These are phyloP conservation scores for Penicillium subrubescens DNA, from an alignment of 495 filamentous ascomycete genomes.

Conservation along the genomic window DNA sequence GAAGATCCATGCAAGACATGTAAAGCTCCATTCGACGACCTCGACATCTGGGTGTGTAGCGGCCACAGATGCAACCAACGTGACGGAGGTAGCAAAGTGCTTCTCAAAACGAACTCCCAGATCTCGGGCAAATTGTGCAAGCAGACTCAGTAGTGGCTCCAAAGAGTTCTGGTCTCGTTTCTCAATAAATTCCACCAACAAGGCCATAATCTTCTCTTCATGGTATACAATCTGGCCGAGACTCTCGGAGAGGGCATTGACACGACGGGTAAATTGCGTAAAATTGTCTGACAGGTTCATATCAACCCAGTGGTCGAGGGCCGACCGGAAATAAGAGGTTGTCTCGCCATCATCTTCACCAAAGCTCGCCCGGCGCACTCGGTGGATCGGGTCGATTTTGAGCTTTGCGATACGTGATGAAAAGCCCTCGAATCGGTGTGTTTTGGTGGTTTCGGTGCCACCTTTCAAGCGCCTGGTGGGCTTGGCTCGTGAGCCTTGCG, in stretches of 20 bases:
- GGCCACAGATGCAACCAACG: constrained; percentile 65
- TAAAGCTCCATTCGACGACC: constrained; percentile 95
- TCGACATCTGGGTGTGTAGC: constrained; percentile 67
- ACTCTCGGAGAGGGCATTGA: constrained; percentile 78
- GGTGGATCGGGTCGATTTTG: constrained; percentile 88
- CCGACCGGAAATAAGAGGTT: constrained; percentile 78
- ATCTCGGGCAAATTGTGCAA: constrained; percentile 91
- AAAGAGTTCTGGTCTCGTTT: constrained; percentile 71
- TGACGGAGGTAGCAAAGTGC: constrained; percentile 73
- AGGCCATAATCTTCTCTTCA: constrained; percentile 77
- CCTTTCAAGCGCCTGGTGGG: constrained; percentile 61
- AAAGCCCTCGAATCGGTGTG: constrained; percentile 90
- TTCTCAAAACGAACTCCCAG: constrained; percentile 85
- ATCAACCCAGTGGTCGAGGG: constrained; percentile 85
- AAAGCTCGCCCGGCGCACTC: constrained; percentile 78
- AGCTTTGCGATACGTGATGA: constrained; percentile 90
- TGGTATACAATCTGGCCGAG: constrained; percentile 89
- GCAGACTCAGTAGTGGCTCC: constrained; percentile 81
- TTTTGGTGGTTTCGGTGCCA: constrained; percentile 72
- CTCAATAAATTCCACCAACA: constrained; percentile 77
- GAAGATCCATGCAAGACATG: constrained; percentile 90
- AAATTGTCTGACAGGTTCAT: constrained; percentile 85
- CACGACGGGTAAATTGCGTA: constrained; percentile 68
- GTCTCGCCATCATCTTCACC: constrained; percentile 69
- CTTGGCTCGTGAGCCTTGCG: constrained; percentile 66